Percentiles rank a stretch among this genome's conserved stretches.
These are phyloP conservation scores for Solanum hybrid DNA, from an alignment of 305 asterid genomes.

Conservation along the genomic window DNA sequence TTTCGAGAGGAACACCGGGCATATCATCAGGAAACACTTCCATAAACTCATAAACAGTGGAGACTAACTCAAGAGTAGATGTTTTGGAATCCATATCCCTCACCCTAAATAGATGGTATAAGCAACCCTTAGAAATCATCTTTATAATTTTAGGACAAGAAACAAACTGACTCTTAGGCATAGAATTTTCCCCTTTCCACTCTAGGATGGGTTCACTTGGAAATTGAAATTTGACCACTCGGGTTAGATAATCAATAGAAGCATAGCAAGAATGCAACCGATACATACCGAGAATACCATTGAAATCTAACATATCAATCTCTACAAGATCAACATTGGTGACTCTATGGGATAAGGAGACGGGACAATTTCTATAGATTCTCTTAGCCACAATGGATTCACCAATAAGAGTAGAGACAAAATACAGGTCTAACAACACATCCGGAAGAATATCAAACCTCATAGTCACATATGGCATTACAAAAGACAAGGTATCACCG, in stretches of 20 bases:
- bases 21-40: neutral
- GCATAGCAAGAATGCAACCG: neutral
- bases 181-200: neutral
- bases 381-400: neutral
- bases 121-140: neutral
- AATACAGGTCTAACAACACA: neutral
- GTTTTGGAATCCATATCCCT: neutral
- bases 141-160: neutral
- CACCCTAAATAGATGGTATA: neutral
- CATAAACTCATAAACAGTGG: neutral
- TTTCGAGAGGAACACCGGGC: neutral
- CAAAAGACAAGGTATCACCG: neutral
- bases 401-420: neutral
- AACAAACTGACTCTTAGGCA: neutral
- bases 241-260: neutral
- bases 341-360: neutral
- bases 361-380: neutral
- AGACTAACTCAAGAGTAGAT: neutral
- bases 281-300: neutral
- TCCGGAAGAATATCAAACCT: neutral
- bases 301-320: neutral
- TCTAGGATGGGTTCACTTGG: neutral
- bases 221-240: neutral
- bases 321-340: neutral
- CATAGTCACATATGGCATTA: neutral